Conservation (phyloP, 768 basidiomycete species). For the Cyathus striatus region DNA sequence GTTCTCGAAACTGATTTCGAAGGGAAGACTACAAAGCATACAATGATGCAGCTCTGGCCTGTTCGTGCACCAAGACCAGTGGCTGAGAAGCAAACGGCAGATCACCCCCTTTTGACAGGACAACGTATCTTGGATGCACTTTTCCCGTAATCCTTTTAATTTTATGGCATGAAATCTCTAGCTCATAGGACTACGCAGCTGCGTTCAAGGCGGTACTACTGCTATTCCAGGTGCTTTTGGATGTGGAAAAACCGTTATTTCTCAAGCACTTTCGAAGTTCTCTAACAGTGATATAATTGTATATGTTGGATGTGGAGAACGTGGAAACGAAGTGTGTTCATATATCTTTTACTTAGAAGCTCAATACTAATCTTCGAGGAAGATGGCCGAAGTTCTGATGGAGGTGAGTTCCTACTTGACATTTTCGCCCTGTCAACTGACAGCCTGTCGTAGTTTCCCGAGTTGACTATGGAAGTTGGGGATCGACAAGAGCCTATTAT, state of each 20-base stretch:
- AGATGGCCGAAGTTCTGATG: slow-evolving; percentile 99
- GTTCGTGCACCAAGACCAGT: slow-evolving; percentile 96
- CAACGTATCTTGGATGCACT: slow-evolving; percentile 96
- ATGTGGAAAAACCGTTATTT: slow-evolving; percentile 98
- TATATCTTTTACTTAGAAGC: not conserved
- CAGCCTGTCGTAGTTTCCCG: slow-evolving; percentile 57
- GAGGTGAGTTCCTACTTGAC: slow-evolving; percentile 48
- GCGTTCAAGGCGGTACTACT: slow-evolving; percentile 94
- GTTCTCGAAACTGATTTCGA: slow-evolving; percentile 98
- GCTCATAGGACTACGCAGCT: too few relatives aligned
- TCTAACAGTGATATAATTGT: slow-evolving; percentile 99
- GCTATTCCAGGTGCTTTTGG: slow-evolving; percentile 99
- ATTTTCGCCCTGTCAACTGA: not conserved
- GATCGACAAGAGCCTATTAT: slow-evolving; percentile 98
- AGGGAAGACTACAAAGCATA: slow-evolving; percentile 88
- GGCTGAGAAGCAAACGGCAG: slow-evolving; percentile 91
- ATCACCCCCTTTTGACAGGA: slow-evolving; percentile 89
- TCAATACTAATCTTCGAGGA: slow-evolving; percentile 6
- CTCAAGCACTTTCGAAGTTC: slow-evolving; percentile 95
- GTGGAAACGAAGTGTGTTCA: slow-evolving; percentile 83
- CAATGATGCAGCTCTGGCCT: slow-evolving; percentile 98
- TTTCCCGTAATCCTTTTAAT: slow-evolving; percentile 92
- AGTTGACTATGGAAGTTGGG: slow-evolving; percentile 87
- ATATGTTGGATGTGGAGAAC: slow-evolving; percentile 98
- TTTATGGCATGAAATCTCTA: too few relatives aligned